Evolutionary conservation across 257 asterid species (phyloP).

Genomic region (Rauvolfia tetraphylla): DNA sequence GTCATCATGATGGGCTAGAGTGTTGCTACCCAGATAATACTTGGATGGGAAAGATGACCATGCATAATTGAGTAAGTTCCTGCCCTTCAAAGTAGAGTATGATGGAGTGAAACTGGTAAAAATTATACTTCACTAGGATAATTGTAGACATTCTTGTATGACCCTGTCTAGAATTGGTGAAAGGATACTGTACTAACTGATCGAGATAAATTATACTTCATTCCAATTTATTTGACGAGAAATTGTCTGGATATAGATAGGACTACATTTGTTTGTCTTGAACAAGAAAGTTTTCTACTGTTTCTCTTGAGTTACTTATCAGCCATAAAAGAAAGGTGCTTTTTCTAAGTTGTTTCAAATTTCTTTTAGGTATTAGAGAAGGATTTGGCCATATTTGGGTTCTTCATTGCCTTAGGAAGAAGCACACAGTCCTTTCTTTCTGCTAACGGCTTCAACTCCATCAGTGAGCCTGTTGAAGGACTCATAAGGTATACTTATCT

Average conservation of each 20-base stretch:
- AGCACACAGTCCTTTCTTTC: slow-evolving; percentile 67
- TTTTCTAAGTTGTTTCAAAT: slow-evolving; percentile 6
- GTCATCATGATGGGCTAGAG: neutral
- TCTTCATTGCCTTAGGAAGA: slow-evolving; percentile 95
- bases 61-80: neutral
- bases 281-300: neutral
- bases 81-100: neutral
- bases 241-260: neutral
- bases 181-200: neutral
- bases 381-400: slow-evolving; percentile 95
- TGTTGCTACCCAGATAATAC: neutral
- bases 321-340: neutral
- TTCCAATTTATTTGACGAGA: neutral
- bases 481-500: slow-evolving; percentile 59
- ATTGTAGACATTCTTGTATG: neutral
- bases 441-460: slow-evolving; percentile 64
- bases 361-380: slow-evolving; percentile 72
- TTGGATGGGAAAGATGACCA: neutral
- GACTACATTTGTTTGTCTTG: neutral
- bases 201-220: neutral
- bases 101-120: neutral
- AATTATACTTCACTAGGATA: neutral
- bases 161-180: neutral
- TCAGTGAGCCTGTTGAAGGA: slow-evolving; percentile 72
- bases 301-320: neutral